Evolutionary conservation across 2,329 filamentous ascomycete genomes (phyloP).

Genomic region (Penicillium rolfsii): DNA sequence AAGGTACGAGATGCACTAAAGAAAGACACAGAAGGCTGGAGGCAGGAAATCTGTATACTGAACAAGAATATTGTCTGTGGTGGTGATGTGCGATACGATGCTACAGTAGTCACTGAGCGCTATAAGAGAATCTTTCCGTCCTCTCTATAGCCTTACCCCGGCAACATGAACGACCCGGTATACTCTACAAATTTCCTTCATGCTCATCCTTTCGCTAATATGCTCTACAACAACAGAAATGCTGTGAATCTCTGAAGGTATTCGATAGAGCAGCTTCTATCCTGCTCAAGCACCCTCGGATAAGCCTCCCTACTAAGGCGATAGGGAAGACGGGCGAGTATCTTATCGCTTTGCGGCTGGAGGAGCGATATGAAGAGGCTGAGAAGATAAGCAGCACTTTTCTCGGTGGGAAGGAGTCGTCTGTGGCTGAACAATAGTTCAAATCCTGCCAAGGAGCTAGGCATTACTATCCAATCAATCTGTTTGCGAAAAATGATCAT

Average conservation of each 20-base stretch:
- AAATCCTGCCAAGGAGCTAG: not conserved
- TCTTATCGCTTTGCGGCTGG: constrained; percentile 8
- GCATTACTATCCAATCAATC: not conserved
- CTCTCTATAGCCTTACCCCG: constrained; percentile 4
- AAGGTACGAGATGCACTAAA: constrained; percentile 12
- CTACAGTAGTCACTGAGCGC: constrained; percentile 16
- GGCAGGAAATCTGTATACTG: constrained; percentile 9
- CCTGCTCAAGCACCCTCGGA: constrained; percentile 6
- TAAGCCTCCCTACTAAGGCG: constrained; percentile 7
- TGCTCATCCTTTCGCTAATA: no score
- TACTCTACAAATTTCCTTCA: constrained; percentile 5
- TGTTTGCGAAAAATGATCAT: not conserved
- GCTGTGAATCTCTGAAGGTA: constrained; percentile 5
- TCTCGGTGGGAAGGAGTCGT: constrained; percentile 2
- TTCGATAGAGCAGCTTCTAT: constrained; percentile 14
- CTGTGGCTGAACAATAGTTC: constrained; percentile 14
- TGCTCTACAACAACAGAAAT: no score
- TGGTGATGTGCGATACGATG: constrained; percentile 14
- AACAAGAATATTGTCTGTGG: constrained; percentile 5
- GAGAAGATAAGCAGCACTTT: constrained; percentile 5
- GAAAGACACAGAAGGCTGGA: constrained; percentile 12
- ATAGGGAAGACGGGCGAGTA: constrained; percentile 12
- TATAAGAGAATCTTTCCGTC: constrained; percentile 10
- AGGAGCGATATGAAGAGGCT: constrained; percentile 14
- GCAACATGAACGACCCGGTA: not conserved